A percentile compares a stretch with the other conserved stretches of the same genome.
phyloP scores from a whole-genome alignment of 345 rosid species.

The Corchorus olitorius region DNA sequence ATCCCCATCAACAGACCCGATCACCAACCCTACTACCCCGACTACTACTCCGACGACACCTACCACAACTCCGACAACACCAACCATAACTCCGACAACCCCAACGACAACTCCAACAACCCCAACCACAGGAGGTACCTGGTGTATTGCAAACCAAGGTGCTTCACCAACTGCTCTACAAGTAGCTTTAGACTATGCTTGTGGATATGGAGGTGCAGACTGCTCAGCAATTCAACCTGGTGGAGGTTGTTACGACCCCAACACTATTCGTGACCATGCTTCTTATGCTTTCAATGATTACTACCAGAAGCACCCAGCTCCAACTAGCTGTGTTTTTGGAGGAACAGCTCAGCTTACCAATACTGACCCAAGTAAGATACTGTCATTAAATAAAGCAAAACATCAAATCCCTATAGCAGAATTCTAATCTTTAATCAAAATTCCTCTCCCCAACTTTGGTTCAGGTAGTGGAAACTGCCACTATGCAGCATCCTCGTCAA shows the following conservation, averaged over 20 bases:
- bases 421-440: neutral
- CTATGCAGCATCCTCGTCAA: slow-evolving; percentile 46
- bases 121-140: slow-evolving; percentile 46
- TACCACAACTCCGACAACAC: slow-evolving; percentile 31
- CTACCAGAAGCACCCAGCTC: slow-evolving; percentile 89
- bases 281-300: slow-evolving; percentile 93
- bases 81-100: slow-evolving; percentile 32
- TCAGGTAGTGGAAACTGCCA: slow-evolving; percentile 88
- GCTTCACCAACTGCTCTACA: slow-evolving; percentile 84
- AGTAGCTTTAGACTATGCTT: slow-evolving; percentile 95
- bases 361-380: slow-evolving; percentile 88
- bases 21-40: slow-evolving; percentile 19
- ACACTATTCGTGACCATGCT: slow-evolving; percentile 73
- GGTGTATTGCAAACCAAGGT: slow-evolving; percentile 78
- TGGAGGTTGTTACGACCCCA: slow-evolving; percentile 78
- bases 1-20: slow-evolving; percentile 30
- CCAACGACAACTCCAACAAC: slow-evolving; percentile 37
- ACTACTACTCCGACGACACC: slow-evolving; percentile 31
- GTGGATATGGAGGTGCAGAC: slow-evolving; percentile 95
- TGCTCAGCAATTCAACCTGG: slow-evolving; percentile 79
- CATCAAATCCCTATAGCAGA: neutral
- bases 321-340: slow-evolving; percentile 89
- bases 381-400: neutral
- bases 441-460: slow-evolving; percentile 14
- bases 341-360: slow-evolving; percentile 85